These are phyloP conservation scores for Breviolum minutum DNA, from an alignment of 73 alveolate species.

Conservation along the genomic window DNA sequence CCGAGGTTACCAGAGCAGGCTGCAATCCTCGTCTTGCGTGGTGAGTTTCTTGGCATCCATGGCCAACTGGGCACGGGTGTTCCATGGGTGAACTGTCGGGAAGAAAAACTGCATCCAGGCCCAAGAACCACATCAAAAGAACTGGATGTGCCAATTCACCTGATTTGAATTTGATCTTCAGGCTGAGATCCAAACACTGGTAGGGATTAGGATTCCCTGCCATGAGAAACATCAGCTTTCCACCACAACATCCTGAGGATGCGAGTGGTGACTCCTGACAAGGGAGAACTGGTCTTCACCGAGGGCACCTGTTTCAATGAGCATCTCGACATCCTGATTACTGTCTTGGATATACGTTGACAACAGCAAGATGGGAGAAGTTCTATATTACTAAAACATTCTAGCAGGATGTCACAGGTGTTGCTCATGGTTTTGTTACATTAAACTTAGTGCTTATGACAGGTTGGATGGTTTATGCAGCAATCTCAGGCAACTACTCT, in stretches of 20 bases:
- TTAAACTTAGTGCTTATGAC: too few species aligned
- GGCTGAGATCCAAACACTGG: not conserved
- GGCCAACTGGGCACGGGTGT: not conserved
- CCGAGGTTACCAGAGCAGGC: slow-evolving; percentile 81
- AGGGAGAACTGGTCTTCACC: slow-evolving; percentile 81
- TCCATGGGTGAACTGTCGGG: not conserved
- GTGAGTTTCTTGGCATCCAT: slow-evolving; percentile 40
- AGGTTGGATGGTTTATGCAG: not conserved
- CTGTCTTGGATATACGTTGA: too few species aligned
- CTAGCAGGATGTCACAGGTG: too few species aligned
- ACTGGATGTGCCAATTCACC: not conserved
- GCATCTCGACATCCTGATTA: not conserved
- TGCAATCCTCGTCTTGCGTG: slow-evolving; percentile 79
- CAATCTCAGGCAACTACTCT: slow-evolving; percentile 34
- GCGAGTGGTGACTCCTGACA: slow-evolving; percentile 91
- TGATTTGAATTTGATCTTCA: not conserved
- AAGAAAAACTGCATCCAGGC: not conserved
- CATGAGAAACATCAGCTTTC: too few species aligned
- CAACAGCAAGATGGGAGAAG: too few species aligned
- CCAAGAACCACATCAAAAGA: too few species aligned
- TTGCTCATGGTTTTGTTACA: too few species aligned
- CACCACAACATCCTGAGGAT: not conserved
- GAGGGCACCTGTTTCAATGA: slow-evolving; percentile 95
- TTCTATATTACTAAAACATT: too few species aligned
- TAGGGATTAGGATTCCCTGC: not conserved